phyloP scores from a whole-genome alignment of 768 basidiomycete genomes.

The Termitomyces heimii region DNA sequence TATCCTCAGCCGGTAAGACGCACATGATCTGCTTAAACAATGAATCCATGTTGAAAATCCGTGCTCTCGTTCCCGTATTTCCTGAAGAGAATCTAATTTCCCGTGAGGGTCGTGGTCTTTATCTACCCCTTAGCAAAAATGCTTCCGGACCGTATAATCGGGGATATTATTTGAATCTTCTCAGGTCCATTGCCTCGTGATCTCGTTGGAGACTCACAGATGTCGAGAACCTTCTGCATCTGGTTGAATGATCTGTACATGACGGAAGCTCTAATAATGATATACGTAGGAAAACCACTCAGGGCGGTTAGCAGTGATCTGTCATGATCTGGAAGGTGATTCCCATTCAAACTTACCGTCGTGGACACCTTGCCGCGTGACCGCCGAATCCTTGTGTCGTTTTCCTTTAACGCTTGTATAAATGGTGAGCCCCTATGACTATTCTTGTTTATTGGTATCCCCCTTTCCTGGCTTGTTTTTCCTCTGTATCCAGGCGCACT shows the following conservation, averaged over 20 bases:
- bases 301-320: conserved; percentile 19
- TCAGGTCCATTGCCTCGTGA: conserved; percentile 14
- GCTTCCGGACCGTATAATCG: conserved; percentile 12
- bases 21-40: not conserved
- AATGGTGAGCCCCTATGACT: conserved; percentile 14
- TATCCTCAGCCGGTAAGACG: not conserved
- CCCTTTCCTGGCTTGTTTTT: conserved; percentile 4
- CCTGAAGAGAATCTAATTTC: conserved; percentile 17
- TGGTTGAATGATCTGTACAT: conserved; percentile 10
- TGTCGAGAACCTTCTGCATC: conserved; percentile 13
- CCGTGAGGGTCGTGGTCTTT: conserved; percentile 23
- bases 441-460: conserved; percentile 13
- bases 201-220: conserved; percentile 3
- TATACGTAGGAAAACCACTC: conserved; percentile 11
- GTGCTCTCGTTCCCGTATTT: conserved; percentile 4
- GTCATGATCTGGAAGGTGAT: conserved; percentile 12
- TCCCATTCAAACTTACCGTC: conserved; percentile 13
- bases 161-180: not conserved
- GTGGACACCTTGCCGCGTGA: conserved; percentile 26
- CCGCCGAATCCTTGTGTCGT: conserved; percentile 15
- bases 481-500: conserved; percentile 1
- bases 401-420: conserved; percentile 17
- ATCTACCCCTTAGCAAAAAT: conserved; percentile 11
- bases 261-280: conserved; percentile 14
- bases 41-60: conserved; percentile 1